Evolutionary conservation across 176 grass and related monocot species (phyloP), one percentile per base, ranked within the genome.

Genomic region (Cenchrus fungigraminus): DNA sequence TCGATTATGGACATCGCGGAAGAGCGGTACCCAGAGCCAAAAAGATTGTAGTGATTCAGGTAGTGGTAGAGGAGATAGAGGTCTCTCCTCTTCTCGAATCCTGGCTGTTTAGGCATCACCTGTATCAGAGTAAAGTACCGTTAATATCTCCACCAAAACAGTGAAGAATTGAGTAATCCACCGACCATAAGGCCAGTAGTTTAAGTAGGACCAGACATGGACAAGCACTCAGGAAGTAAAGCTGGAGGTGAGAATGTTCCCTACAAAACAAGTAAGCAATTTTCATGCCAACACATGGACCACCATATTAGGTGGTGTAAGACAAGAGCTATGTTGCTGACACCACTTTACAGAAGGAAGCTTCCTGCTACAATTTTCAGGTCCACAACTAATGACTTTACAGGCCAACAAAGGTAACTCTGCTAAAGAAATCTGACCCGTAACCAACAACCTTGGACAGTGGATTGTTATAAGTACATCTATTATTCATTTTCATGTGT

Each of bases 1-100:
- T 95, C 91, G 44, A 95, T 95, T 82, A 95, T 95, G 53, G 87
- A 98, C 91, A 90, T 82, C 47, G 87, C 87, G 1, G 89, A 88
- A 0, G 93, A 95, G 13, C 93, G 82, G 63, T 92, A 98, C 43
- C 89, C 91, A 13, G 91, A 94, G 10, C 93, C 90, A 55, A 95
- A 98, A 76, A 98, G 83, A 75, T 95, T 98, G 79, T 94, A 95
- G 77, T 95, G 97, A 80, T 89, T 98, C 70, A 92, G 74, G 86
- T 95, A 98, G 74, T 98, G 95, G 74, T 91, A 93, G 2, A 97
- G 79, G 47, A 91, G 86, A 77, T 94, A 94, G 14, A 97, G 71
- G 76, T 91, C 88, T 84, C 79, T 89, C 70, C 90, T 91, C 49
- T 89, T 92, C 76, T 94, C 95, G 78, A 92, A 94, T 11, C 92